Evolutionary conservation across 306 rosid species (phyloP).

Genomic region (Fragaria vesca): DNA sequence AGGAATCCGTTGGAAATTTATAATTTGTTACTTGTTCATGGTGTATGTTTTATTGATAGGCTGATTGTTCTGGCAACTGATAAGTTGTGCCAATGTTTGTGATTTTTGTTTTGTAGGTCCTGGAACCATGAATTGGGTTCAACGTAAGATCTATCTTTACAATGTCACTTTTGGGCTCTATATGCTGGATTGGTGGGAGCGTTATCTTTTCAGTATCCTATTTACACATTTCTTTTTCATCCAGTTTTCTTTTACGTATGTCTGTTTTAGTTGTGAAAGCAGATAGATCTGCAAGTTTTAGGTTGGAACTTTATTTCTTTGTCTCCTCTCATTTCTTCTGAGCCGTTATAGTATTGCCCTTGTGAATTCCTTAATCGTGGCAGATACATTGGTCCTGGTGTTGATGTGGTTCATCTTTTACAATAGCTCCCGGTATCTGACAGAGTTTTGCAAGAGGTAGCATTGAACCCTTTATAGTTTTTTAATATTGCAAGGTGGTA

Average conservation of each 20-base stretch:
- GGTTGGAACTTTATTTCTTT: background rate
- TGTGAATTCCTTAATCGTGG: slow-evolving; percentile 42
- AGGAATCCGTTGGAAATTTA: background rate
- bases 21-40: background rate
- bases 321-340: background rate
- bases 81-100: background rate
- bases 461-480: background rate
- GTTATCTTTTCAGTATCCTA: slow-evolving; percentile 84
- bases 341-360: slow-evolving; percentile 17
- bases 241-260: background rate
- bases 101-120: slow-evolving; percentile 23
- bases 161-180: slow-evolving; percentile 95
- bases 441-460: slow-evolving; percentile 66
- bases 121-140: slow-evolving; percentile 76
- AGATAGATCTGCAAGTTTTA: background rate
- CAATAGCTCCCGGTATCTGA: slow-evolving; percentile 45
- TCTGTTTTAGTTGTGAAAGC: background rate
- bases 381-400: slow-evolving; percentile 68
- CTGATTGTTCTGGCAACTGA: background rate
- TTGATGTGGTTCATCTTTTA: slow-evolving; percentile 70
- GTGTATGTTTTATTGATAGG: background rate
- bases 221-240: background rate
- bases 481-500: background rate
- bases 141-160: slow-evolving; percentile 80
- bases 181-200: slow-evolving; percentile 99